Conservation (phyloP, 345 rosid genomes). For the Syzygium aqueum region DNA sequence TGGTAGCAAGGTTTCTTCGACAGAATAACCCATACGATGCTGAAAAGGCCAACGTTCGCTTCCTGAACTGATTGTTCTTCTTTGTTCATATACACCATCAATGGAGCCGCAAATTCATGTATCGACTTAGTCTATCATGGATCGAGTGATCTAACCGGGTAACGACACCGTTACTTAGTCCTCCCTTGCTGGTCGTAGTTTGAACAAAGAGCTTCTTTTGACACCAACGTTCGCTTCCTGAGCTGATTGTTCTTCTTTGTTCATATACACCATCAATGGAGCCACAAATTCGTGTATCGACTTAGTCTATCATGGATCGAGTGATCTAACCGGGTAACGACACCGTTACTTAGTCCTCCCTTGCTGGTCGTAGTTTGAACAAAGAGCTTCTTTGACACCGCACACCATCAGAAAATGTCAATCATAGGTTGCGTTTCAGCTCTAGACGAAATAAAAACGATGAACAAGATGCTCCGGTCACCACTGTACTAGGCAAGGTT, state of each 20-base stretch:
- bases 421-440: not conserved
- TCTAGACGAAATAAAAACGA: not conserved
- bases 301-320: not conserved
- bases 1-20: not conserved
- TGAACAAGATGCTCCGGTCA: not conserved
- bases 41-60: not conserved
- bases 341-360: not conserved
- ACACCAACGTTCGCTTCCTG: not conserved
- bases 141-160: not conserved
- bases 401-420: not conserved
- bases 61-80: not conserved
- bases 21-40: not conserved
- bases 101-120: not conserved
- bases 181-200: not conserved
- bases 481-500: not conserved
- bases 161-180: not conserved
- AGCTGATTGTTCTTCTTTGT: not conserved
- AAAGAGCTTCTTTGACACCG: not conserved
- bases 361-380: not conserved
- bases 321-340: not conserved
- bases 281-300: not conserved
- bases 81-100: not conserved
- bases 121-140: not conserved
- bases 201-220: not conserved
- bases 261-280: not conserved